A percentile compares a stretch with the other conserved stretches of the same genome.
phyloP scores from a whole-genome alignment of 106 monocot species.

The Dendrobium chrysotoxum region DNA sequence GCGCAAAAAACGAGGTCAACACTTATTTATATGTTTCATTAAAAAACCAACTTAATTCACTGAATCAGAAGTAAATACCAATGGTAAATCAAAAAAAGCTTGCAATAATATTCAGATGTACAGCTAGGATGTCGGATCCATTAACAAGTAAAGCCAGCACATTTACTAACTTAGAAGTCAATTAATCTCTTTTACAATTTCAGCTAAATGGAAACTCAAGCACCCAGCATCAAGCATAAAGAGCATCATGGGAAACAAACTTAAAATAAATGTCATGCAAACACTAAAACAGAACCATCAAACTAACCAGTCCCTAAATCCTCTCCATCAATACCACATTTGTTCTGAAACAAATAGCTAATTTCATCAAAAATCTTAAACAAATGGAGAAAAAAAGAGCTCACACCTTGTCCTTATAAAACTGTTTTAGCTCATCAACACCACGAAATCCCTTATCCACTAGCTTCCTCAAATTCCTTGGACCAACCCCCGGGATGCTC shows the following conservation, averaged over 20 bases:
- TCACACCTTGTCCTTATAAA: conserved; percentile 55
- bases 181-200: background rate
- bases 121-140: background rate
- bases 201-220: background rate
- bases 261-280: too few species aligned
- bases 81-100: background rate
- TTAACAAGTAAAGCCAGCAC: background rate
- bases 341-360: background rate
- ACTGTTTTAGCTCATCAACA: conserved; percentile 57
- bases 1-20: too few species aligned
- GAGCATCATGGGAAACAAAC: too few species aligned
- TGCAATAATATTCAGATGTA: background rate
- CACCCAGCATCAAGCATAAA: too few species aligned
- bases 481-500: conserved; percentile 54
- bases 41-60: background rate
- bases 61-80: background rate
- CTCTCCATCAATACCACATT: background rate
- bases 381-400: background rate
- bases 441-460: conserved; percentile 59
- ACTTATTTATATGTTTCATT: background rate
- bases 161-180: background rate
- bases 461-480: conserved; percentile 54
- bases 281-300: background rate
- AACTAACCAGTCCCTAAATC: background rate
- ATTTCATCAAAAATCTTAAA: background rate